These are phyloP conservation scores for Pestalotiopsis fici DNA, from an alignment of 2,329 filamentous ascomycete species.

Conservation along the genomic window DNA sequence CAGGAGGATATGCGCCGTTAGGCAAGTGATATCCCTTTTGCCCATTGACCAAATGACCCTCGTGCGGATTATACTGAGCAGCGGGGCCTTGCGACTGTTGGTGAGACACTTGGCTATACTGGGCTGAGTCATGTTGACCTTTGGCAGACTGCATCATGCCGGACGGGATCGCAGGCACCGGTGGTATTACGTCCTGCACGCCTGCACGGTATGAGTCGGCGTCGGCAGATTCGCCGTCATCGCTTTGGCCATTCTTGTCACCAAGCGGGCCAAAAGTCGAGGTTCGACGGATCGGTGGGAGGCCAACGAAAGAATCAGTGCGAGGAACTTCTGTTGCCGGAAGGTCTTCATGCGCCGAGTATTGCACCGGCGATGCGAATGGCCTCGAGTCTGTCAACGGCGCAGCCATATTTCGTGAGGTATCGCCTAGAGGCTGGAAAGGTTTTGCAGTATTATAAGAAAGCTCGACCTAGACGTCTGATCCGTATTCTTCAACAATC, in stretches of 20 bases:
- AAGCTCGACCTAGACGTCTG: slow-evolving; percentile 33
- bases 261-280: slow-evolving; percentile 54
- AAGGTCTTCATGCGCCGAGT: slow-evolving; percentile 16
- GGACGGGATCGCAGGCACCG: slow-evolving; percentile 10
- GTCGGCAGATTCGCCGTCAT: slow-evolving; percentile 30
- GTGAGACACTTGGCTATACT: background rate
- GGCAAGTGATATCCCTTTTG: slow-evolving; percentile 15
- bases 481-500: slow-evolving; percentile 25
- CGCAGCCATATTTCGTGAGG: slow-evolving; percentile 24
- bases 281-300: slow-evolving; percentile 59
- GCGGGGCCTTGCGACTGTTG: slow-evolving; percentile 10
- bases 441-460: slow-evolving; percentile 11
- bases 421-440: background rate
- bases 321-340: slow-evolving; percentile 33
- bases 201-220: slow-evolving; percentile 20
- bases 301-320: slow-evolving; percentile 53
- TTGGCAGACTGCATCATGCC: background rate
- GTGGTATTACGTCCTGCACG: slow-evolving; percentile 21
- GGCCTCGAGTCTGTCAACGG: slow-evolving; percentile 22
- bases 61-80: slow-evolving; percentile 17
- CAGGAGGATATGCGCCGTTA: slow-evolving; percentile 11
- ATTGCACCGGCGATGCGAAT: slow-evolving; percentile 15
- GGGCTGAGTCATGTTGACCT: background rate
- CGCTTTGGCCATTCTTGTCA: slow-evolving; percentile 32
- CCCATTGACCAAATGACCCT: background rate